Evolutionary conservation across 306 rosid genomes (phyloP), one percentile per base, ranked within the genome.

Genomic region (Sesbania bispinosa): DNA sequence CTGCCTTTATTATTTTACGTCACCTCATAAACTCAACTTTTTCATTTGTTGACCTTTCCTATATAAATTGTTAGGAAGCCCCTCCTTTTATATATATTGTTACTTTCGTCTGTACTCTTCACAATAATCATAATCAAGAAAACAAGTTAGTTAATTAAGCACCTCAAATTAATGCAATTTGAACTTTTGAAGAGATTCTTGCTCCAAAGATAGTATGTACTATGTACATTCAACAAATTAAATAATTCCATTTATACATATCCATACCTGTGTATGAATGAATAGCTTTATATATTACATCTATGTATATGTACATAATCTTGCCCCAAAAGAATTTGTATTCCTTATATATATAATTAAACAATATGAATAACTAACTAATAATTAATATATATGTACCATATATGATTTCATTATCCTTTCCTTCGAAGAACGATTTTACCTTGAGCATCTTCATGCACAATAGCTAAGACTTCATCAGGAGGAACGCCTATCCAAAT

Each of bases 361-460:
- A 2, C 4, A 46, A 51, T 1, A 53, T n/a, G n/a, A 45, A 47
- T 10, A 19, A 19, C 19, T 32, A n/a, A n/a, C n/a, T n/a, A 26
- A 41, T 23, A 0, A 26, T 6, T 4, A 26, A 48, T 20, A 60
- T 48, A 18, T 7, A 51, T 39, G 27, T 11, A 50, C 13, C 24
- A 43, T 23, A 30, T 18, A 57, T n/a, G 43, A 60, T n/a, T 39
- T 58, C 30, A n/a, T 30, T 9, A 48, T 45, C 71, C 77, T 82
- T 79, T 83, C 42, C 58, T 79, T 43, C 96, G 79, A 23, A 82
- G 81, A 69, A 80, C 68, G 74, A 79, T 75, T 88, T 72, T 90
- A 3, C 98, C 98, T 67, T 84, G 80, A 19, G 91, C 96, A 79
- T 93, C 96, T 24, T 86, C 84, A 71, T 53, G 73, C 21, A 88